Percentiles rank a stretch among this genome's conserved stretches.
Evolutionary conservation across 1,284 basidiomycete genomes (phyloP).

Genomic region (Boletus semigastroideus): DNA sequence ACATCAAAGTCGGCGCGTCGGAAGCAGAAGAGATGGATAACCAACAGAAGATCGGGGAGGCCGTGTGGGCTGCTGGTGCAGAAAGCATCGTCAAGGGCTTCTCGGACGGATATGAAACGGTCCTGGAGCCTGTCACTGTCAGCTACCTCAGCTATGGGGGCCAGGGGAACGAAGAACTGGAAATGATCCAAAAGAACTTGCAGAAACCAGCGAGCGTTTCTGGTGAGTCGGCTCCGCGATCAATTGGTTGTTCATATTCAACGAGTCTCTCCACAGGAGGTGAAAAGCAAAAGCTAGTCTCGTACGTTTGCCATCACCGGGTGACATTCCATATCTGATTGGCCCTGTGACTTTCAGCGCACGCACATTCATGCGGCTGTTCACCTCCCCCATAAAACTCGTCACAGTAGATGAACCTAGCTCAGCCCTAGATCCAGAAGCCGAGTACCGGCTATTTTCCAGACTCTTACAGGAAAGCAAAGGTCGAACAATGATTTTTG

Average conservation of each 20-base stretch:
- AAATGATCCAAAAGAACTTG: slow-evolving; percentile 34
- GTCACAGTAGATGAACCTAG: slow-evolving; percentile 54
- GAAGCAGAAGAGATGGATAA: slow-evolving; percentile 28
- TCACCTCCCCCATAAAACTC: slow-evolving; percentile 42
- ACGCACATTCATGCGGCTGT: slow-evolving; percentile 45
- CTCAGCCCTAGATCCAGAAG: slow-evolving; percentile 53
- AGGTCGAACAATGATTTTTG: slow-evolving; percentile 67
- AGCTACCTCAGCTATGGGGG: slow-evolving; percentile 31
- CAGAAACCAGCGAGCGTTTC: slow-evolving; percentile 39
- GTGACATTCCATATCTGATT: background rate
- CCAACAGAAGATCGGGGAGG: slow-evolving; percentile 32
- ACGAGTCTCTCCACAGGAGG: slow-evolving; percentile 30
- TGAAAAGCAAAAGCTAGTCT: slow-evolving; percentile 43
- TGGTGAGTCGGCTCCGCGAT: slow-evolving; percentile 7
- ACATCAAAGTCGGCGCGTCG: slow-evolving; percentile 59
- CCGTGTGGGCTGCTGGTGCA: slow-evolving; percentile 41
- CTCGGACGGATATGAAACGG: slow-evolving; percentile 20
- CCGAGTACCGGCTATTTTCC: slow-evolving; percentile 50
- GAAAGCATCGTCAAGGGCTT: slow-evolving; percentile 31
- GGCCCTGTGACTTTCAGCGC: slow-evolving; percentile 22
- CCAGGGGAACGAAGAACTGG: slow-evolving; percentile 35
- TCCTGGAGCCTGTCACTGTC: slow-evolving; percentile 34
- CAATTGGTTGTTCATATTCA: background rate
- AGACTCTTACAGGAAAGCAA: slow-evolving; percentile 48
- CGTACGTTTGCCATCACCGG: slow-evolving; percentile 23